A percentile compares a stretch with the other conserved stretches of the same genome.
These are phyloP conservation scores for Notholithocarpus densiflorus DNA, from an alignment of 306 rosid species.

Conservation along the genomic window DNA sequence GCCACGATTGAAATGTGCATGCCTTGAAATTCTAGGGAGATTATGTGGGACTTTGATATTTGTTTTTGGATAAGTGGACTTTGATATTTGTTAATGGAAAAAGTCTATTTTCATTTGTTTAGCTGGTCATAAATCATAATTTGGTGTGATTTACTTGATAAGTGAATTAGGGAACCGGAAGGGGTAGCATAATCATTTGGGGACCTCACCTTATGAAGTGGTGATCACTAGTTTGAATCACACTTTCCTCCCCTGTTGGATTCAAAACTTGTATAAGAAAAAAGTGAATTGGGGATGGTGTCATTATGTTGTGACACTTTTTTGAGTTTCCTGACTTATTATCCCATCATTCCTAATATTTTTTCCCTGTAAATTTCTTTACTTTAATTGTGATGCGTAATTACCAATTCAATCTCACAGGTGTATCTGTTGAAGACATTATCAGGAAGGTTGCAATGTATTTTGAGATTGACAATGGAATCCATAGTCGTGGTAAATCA, in stretches of 20 bases:
- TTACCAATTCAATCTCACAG: slow-evolving; percentile 24
- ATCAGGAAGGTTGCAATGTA: slow-evolving; percentile 46
- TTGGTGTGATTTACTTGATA: not conserved
- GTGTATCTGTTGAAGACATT: slow-evolving; percentile 60
- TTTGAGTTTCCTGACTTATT: not conserved
- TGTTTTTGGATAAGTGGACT: not conserved
- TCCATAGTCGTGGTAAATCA: slow-evolving; percentile 24
- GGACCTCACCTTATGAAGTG: too few relatives aligned
- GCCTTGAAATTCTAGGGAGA: not conserved
- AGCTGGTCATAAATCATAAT: not conserved
- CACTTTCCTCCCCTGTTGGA: too few relatives aligned
- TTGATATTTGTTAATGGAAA: not conserved
- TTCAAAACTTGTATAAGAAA: too few relatives aligned
- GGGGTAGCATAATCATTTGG: too few relatives aligned
- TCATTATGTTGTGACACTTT: not conserved
- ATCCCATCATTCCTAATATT: not conserved
- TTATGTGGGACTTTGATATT: not conserved
- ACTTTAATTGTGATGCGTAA: slow-evolving; percentile 8
- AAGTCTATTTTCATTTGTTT: not conserved
- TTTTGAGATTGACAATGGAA: slow-evolving; percentile 46
- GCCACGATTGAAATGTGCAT: not conserved
- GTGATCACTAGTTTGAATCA: too few relatives aligned
- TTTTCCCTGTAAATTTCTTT: slow-evolving; percentile 13
- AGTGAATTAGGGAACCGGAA: not conserved
- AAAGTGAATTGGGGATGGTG: not conserved